phyloP scores from a whole-genome alignment of 2,329 filamentous ascomycete species.

The Penicillium verrucosum region DNA sequence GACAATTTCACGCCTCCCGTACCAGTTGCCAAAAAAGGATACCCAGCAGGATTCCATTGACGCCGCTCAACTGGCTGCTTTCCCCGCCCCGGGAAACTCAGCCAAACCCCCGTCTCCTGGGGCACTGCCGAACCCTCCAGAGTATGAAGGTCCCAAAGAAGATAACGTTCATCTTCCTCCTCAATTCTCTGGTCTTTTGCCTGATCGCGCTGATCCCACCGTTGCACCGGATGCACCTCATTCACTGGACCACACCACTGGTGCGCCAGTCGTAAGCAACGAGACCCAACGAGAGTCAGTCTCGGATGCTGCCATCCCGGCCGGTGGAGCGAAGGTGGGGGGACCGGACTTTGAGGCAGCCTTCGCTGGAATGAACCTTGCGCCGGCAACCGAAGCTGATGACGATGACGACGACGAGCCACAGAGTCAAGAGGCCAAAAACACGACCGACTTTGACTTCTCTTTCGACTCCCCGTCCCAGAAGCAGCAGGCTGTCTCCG shows the following conservation, averaged over 20 bases:
- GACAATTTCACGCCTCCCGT: conserved; percentile 79
- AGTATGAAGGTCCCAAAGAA: conserved; percentile 33
- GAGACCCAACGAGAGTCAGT: conserved; percentile 28
- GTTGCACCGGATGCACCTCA: conserved; percentile 38
- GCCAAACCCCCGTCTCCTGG: conserved; percentile 50
- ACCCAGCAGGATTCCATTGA: conserved; percentile 34
- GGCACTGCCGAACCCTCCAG: conserved; percentile 56
- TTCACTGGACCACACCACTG: conserved; percentile 37
- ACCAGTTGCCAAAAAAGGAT: conserved; percentile 32
- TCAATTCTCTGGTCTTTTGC: conserved; percentile 41
- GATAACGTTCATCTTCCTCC: conserved; percentile 32
- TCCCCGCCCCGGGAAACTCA: conserved; percentile 41
- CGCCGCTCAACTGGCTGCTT: conserved; percentile 37
- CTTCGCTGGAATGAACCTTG: conserved; percentile 45
- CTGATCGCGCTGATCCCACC: conserved; percentile 41
- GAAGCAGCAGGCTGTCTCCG: conserved; percentile 25
- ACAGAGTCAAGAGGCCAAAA: conserved; percentile 32
- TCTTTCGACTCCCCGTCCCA: conserved; percentile 45
- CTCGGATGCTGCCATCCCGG: conserved; percentile 14
- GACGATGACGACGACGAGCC: conserved; percentile 59
- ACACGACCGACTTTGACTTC: conserved; percentile 44
- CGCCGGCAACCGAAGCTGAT: conserved; percentile 45
- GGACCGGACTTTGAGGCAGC: conserved; percentile 47
- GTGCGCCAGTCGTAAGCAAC: conserved; percentile 37
- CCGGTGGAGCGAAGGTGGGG: conserved; percentile 30